These are phyloP conservation scores for Heliamphora pulchella DNA, from an alignment of 179 eudicot species.

Conservation along the genomic window DNA sequence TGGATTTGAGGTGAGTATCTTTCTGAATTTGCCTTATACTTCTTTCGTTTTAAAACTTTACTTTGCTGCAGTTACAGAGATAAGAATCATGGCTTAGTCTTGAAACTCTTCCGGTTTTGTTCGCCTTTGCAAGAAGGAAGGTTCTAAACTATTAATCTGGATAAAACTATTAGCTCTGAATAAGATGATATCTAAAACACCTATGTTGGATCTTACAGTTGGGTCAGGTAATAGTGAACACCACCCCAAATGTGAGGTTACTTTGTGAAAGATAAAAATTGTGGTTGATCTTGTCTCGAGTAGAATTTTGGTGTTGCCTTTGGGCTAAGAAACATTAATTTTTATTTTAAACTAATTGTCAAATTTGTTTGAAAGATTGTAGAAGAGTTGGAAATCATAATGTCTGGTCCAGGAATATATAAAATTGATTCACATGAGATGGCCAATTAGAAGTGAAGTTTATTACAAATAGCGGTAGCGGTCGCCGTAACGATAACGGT, in stretches of 20 bases:
- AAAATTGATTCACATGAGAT: background rate
- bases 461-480: too few species aligned
- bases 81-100: constrained; percentile 4
- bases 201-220: background rate
- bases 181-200: background rate
- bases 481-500: too few species aligned
- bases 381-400: background rate
- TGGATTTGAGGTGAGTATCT: constrained; percentile 38
- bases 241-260: constrained; percentile 2
- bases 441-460: too few species aligned
- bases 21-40: background rate
- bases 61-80: background rate
- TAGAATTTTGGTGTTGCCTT: background rate
- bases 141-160: background rate
- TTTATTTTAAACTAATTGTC: background rate
- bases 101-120: constrained; percentile 1
- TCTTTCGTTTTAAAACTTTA: background rate
- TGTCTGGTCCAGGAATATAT: constrained; percentile 1
- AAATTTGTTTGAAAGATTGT: background rate
- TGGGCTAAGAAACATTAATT: background rate
- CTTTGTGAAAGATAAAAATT: background rate
- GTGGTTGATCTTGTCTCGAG: background rate
- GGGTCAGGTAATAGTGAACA: background rate
- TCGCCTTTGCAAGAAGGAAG: background rate
- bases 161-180: background rate